Evolutionary conservation across 2,329 filamentous ascomycete genomes (phyloP).

Genomic region (Botryotinia globosa): DNA sequence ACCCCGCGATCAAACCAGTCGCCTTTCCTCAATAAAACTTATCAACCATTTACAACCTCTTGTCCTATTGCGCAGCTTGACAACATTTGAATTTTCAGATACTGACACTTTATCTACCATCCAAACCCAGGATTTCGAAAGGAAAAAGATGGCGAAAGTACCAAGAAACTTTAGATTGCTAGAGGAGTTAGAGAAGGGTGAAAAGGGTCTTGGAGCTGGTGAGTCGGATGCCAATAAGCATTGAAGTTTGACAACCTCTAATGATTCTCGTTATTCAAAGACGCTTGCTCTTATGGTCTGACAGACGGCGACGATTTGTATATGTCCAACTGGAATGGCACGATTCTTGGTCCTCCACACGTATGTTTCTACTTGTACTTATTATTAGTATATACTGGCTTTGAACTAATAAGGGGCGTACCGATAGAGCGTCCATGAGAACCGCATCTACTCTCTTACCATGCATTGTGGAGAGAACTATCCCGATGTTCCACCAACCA

Average conservation of each 20-base stretch:
- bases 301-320: slow-evolving; percentile 90
- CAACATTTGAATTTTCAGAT: background rate
- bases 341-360: slow-evolving; percentile 93
- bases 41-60: slow-evolving; percentile 4
- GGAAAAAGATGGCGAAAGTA: slow-evolving; percentile 60
- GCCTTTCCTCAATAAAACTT: background rate
- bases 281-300: slow-evolving; percentile 95
- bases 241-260: background rate
- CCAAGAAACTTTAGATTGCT: slow-evolving; percentile 95
- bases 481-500: slow-evolving; percentile 81
- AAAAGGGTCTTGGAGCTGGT: slow-evolving; percentile 95
- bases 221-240: slow-evolving; percentile 35
- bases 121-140: background rate
- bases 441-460: slow-evolving; percentile 97
- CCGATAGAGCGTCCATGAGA: slow-evolving; percentile 85
- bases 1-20: slow-evolving; percentile 13
- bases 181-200: slow-evolving; percentile 97
- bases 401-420: background rate
- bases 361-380: slow-evolving; percentile 53
- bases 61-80: background rate
- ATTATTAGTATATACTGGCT: background rate
- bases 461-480: slow-evolving; percentile 92
- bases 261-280: slow-evolving; percentile 45
- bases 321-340: slow-evolving; percentile 99
- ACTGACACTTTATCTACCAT: background rate